A percentile compares a stretch with the other conserved stretches of the same genome.
Evolutionary conservation across 2,329 filamentous ascomycete species (phyloP).

Genomic region (Escovopsis sp.): DNA sequence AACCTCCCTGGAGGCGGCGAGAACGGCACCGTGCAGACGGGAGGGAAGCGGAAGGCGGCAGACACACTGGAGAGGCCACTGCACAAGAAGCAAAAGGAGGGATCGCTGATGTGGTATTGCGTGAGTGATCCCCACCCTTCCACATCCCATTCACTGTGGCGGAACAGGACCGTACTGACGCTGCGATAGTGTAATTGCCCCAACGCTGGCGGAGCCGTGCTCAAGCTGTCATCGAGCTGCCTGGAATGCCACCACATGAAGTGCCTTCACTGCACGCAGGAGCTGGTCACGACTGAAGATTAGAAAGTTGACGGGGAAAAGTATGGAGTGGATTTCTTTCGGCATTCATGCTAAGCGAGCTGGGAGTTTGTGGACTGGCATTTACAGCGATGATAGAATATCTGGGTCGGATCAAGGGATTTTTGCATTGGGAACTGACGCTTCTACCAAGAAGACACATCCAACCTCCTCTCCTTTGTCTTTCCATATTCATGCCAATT

Average conservation of each 20-base stretch:
- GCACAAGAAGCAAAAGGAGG: slow-evolving; percentile 6
- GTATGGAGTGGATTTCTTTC: too few species aligned
- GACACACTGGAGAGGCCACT: slow-evolving; percentile 1
- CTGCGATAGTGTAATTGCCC: too few species aligned
- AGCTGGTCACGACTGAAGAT: neutral
- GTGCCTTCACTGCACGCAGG: slow-evolving; percentile 3
- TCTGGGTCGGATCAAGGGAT: too few species aligned
- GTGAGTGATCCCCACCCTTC: slow-evolving; percentile 11
- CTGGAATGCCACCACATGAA: slow-evolving; percentile 4
- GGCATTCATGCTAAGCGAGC: too few species aligned
- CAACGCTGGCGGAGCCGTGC: too few species aligned
- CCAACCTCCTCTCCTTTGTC: too few species aligned
- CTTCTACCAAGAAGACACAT: too few species aligned
- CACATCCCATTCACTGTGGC: too few species aligned
- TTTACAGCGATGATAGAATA: too few species aligned
- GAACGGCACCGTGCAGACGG: neutral
- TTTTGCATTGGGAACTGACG: too few species aligned
- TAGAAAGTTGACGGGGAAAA: neutral
- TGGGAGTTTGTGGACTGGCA: neutral
- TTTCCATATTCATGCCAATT: too few species aligned
- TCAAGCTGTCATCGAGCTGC: slow-evolving; percentile 5
- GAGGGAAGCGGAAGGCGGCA: slow-evolving; percentile 5
- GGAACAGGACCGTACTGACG: too few species aligned
- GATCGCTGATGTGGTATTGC: slow-evolving; percentile 16
- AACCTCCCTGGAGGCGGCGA: neutral